Base-by-base conservation (phyloP, 345 rosid species). In the Turnera subulata region DNA sequence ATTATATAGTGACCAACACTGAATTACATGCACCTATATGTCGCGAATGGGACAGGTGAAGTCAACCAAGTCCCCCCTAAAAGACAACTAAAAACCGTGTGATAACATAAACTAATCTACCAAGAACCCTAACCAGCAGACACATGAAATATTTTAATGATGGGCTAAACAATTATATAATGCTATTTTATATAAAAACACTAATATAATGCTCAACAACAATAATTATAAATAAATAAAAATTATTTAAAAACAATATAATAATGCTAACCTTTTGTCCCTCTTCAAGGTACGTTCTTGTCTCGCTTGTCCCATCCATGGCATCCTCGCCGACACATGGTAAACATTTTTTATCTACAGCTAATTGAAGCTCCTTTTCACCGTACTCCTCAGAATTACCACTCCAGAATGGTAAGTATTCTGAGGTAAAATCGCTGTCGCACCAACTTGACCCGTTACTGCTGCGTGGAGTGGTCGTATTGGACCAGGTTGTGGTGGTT, bases 391-490 rank as follows among this genome's bases (percentile, higher is more conserved):
- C 70, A n/a, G 54, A 69, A 17, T 53, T 50, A 63, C 80, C 67
- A 25, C 77, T 37, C 82, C 83, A 78, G 25, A 66, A 61, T 22
- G 82, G 86, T 68, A 83, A 80, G 75, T 62, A 73, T 35, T 89
- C 96, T 17, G 78, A 58, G 6, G 89, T 82, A 39, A 80, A 83
- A 65, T 89, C 93, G 11, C 93, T 86, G 43, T 82, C 96, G 33
- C 91, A 84, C 96, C 96, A 92, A 61, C 96, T 92, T 23, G 91
- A 86, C 21, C 74, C 70, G 19, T 63, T 62, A 53, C 84, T 69
- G 22, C 62, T 48, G 16, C 62, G 51, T 21, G 86, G 62, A 14
- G 80, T 71, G 26, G 56, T 58, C 12, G 56, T 51, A 19, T 67
- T 67, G 46, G 91, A 76, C 49, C 65, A 67, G 19, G 71, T 71